Evolutionary conservation across 345 rosid species (phyloP).

Genomic region (Carallia brachiata): DNA sequence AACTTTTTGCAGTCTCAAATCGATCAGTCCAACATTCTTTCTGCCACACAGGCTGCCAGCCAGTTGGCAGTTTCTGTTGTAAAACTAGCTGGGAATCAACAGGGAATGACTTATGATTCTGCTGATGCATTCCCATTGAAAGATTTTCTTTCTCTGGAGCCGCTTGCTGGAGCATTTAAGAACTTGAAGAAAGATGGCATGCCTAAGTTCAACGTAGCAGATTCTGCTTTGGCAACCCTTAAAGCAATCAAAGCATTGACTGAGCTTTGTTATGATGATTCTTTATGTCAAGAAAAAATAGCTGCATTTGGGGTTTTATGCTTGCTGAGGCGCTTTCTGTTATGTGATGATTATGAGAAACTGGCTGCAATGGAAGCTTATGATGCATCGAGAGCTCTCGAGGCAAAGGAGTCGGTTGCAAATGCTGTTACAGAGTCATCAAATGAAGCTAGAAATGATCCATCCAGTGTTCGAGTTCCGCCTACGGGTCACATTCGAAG

Average conservation of each 20-base stretch:
- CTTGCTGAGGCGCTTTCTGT: slow-evolving; percentile 76
- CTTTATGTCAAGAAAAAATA: slow-evolving; percentile 61
- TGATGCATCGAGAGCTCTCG: slow-evolving; percentile 77
- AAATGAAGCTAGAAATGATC: slow-evolving; percentile 38
- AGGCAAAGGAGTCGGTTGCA: slow-evolving; percentile 50
- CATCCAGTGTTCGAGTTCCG: slow-evolving; percentile 73
- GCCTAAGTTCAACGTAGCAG: slow-evolving; percentile 71
- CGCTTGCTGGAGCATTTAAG: slow-evolving; percentile 62
- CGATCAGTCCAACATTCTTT: slow-evolving; percentile 65
- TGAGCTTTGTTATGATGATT: slow-evolving; percentile 69
- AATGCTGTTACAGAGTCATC: slow-evolving; percentile 45
- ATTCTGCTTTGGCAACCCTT: slow-evolving; percentile 85
- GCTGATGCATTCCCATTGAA: slow-evolving; percentile 55
- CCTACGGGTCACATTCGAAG: slow-evolving; percentile 84
- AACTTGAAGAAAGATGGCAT: slow-evolving; percentile 63
- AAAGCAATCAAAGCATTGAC: slow-evolving; percentile 85
- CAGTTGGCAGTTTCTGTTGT: slow-evolving; percentile 82
- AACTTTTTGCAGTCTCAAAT: slow-evolving; percentile 60
- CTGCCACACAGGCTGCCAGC: slow-evolving; percentile 62
- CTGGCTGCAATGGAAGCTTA: slow-evolving; percentile 87
- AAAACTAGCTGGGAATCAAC: slow-evolving; percentile 66
- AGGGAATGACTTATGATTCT: slow-evolving; percentile 43
- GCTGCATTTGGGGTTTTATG: slow-evolving; percentile 68
- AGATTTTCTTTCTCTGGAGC: slow-evolving; percentile 88
- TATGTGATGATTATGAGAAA: slow-evolving; percentile 90